Evolutionary conservation across 768 basidiomycete genomes (phyloP).

Genomic region (Hericium rajendrae): DNA sequence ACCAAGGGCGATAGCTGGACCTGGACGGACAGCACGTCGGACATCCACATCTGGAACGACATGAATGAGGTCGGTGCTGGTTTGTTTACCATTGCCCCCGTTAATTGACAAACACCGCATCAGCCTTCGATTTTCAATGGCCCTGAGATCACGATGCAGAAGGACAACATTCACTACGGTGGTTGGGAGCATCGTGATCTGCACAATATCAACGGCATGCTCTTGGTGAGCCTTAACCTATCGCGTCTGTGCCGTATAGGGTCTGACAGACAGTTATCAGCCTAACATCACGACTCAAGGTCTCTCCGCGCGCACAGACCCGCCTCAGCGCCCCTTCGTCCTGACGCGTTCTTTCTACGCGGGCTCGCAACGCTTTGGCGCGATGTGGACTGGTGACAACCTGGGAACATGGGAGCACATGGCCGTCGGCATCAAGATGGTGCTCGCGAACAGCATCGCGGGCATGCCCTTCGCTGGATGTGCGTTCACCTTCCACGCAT

Average conservation of each 20-base stretch:
- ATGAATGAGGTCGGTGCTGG: conserved; percentile 82
- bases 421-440: conserved; percentile 88
- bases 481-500: conserved; percentile 30
- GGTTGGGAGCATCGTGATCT: conserved; percentile 98
- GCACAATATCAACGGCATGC: conserved; percentile 97
- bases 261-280: conserved; percentile 29
- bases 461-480: conserved; percentile 91
- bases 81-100: conserved; percentile 75
- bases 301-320: conserved; percentile 60
- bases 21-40: conserved; percentile 73
- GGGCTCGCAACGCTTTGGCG: conserved; percentile 91
- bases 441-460: conserved; percentile 76
- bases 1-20: conserved; percentile 48
- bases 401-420: conserved; percentile 98
- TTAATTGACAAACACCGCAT: conserved; percentile 56
- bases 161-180: conserved; percentile 74
- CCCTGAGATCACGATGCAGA: conserved; percentile 83
- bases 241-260: background rate
- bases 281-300: conserved; percentile 80
- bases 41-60: conserved; percentile 95
- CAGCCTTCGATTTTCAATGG: conserved; percentile 98
- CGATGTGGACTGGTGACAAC: conserved; percentile 99
- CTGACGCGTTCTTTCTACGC: conserved; percentile 92
- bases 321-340: conserved; percentile 85
- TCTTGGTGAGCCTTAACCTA: conserved; percentile 55